Conservation (phyloP, 2,329 filamentous ascomycete genomes). For the Aspergillus persii region DNA sequence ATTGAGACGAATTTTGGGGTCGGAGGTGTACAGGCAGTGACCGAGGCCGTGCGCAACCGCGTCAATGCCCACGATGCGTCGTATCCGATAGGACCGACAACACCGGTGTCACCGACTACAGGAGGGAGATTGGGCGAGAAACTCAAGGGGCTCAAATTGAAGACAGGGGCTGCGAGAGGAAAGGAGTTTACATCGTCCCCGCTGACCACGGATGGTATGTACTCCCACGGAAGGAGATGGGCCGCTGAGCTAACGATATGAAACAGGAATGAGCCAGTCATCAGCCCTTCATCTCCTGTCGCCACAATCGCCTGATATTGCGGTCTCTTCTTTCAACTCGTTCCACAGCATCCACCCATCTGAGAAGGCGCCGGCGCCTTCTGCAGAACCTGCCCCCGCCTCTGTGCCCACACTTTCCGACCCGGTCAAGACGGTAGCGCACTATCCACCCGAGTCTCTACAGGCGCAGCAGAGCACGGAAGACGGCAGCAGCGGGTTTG, state of each 20-base stretch:
- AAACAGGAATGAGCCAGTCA: not conserved
- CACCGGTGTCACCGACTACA: conserved; percentile 61
- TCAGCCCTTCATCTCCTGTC: conserved; percentile 52
- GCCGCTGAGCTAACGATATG: not conserved
- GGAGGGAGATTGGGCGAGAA: conserved; percentile 75
- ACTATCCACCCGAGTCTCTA: conserved; percentile 39
- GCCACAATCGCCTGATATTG: conserved; percentile 62
- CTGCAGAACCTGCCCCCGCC: conserved; percentile 9
- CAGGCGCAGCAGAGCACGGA: conserved; percentile 33
- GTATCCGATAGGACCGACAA: conserved; percentile 48
- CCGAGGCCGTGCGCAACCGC: conserved; percentile 11
- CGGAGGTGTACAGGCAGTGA: conserved; percentile 36
- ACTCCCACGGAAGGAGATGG: not conserved
- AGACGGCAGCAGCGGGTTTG: conserved; percentile 23
- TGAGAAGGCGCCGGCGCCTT: not conserved
- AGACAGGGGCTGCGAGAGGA: conserved; percentile 69
- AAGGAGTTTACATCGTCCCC: conserved; percentile 53
- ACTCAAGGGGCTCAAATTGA: conserved; percentile 73
- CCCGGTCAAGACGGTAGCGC: conserved; percentile 31
- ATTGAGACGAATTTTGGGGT: conserved; percentile 78
- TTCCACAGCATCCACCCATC: conserved; percentile 49
- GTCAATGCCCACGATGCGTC: conserved; percentile 13
- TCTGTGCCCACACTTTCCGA: conserved; percentile 15
- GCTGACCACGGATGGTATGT: conserved; percentile 53
- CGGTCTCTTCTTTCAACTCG: conserved; percentile 60